Evolutionary conservation across 495 filamentous ascomycete genomes (phyloP).

Genomic region (Aspergillus biplanus): DNA sequence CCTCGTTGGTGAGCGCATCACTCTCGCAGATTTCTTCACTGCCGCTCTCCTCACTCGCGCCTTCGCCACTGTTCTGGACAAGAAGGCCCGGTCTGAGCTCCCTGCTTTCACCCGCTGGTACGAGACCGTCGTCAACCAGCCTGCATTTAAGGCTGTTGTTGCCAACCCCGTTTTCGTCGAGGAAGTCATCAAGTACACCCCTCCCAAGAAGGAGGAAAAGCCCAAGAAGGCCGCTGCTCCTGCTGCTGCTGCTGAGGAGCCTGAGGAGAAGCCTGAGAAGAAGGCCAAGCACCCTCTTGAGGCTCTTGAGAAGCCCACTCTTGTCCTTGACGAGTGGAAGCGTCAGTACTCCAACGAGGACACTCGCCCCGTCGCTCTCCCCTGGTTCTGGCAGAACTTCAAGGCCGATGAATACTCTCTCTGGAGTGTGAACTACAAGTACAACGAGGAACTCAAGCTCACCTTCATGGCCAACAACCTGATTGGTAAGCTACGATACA

Average conservation of each 20-base stretch:
- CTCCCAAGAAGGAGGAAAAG: conserved; percentile 88
- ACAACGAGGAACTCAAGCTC: conserved; percentile 94
- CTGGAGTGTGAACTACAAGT: conserved; percentile 93
- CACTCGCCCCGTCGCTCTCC: conserved; percentile 76
- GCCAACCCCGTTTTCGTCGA: conserved; percentile 77
- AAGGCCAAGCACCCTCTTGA: conserved; percentile 98
- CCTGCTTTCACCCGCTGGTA: conserved; percentile 92
- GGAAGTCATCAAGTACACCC: conserved; percentile 79
- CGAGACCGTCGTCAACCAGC: conserved; percentile 89
- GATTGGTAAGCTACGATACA: conserved; percentile 58
- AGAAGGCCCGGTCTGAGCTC: conserved; percentile 77
- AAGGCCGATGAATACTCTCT: conserved; percentile 93
- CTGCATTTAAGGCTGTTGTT: conserved; percentile 80
- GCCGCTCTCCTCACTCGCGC: conserved; percentile 76
- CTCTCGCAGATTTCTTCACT: conserved; percentile 90
- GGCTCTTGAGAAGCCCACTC: conserved; percentile 74
- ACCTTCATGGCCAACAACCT: conserved; percentile 99
- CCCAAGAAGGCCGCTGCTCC: conserved; percentile 61
- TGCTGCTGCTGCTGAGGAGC: conserved; percentile 60
- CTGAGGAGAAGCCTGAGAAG: conserved; percentile 71
- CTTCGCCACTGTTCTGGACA: conserved; percentile 88
- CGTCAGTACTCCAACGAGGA: conserved; percentile 98
- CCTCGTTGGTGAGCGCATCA: conserved; percentile 96
- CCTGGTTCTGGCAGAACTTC: conserved; percentile 98
- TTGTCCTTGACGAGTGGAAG: conserved; percentile 96